Evolutionary conservation across 192 early-diverging fungal species (phyloP), one percentile per base, ranked within the genome.

Genomic region (Haplosporangium gracile): DNA sequence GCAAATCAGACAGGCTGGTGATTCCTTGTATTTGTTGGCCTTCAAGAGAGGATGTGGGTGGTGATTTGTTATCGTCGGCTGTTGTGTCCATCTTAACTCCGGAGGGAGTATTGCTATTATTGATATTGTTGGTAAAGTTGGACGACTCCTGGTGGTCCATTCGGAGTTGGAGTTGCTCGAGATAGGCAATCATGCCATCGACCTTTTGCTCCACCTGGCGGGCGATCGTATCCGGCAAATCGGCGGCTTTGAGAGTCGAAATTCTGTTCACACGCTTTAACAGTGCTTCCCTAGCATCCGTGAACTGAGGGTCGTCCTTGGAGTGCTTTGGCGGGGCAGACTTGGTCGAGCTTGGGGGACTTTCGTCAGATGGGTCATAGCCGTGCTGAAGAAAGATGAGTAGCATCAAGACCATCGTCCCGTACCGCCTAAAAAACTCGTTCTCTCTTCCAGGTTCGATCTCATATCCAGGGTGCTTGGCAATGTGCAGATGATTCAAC

Each of bases 401-500:
- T 8, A 86, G 40, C 15, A 38, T 74, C 53, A 86, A 45, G 26
- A 86, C 32, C 84, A 81, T 77, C 0, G 32, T 22, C 1, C 79
- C 84, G 38, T 86, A 86, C 18, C 43, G 65, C 47, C 69, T 51
- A 36, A 86, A 86, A 43, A 86, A 86, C n/a, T 86, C 84, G 1
- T 81, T 72, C 36, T 77, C 40, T 24, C 79, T 43, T 13, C 55
- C 76, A 1, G 75, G 78, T 10, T 86, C 79, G 29, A 80, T 74
- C 5, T 42, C 71, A 36, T 86, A 86, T 68, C 84, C 84, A 0
- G 47, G n/a, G 68, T 86, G 84, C 39, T 86, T 86, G n/a, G 84
- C 84, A 47, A 86, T 86, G 24, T 86, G 84, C 16, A 86, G 60
- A 42, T 86, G 84, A 40, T 86, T 86, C 34, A 86, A 53, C 69